Evolutionary conservation across 495 filamentous ascomycete genomes (phyloP).

Genomic region (Aspergillus olivimuriae): DNA sequence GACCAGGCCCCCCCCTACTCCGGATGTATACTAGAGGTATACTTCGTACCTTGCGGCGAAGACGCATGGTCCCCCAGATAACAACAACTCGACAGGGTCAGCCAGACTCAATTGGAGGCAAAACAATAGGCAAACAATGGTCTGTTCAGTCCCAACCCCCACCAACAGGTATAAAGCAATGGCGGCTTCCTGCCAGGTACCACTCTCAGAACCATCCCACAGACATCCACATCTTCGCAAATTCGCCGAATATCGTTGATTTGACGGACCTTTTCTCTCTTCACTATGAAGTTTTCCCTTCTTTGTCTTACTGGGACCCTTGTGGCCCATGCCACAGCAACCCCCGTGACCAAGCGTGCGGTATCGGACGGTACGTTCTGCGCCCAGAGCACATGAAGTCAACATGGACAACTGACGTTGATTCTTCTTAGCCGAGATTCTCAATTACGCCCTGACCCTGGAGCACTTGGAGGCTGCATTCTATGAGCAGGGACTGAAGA

Average conservation of each 20-base stretch:
- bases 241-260: too few relatives aligned
- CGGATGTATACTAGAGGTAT: not conserved
- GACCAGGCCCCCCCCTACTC: not conserved
- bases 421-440: conserved; percentile 16
- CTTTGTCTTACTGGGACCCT: not conserved
- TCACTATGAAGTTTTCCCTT: not conserved
- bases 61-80: too few relatives aligned
- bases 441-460: conserved; percentile 28
- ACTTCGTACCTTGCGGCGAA: not conserved
- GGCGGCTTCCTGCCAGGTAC: too few relatives aligned
- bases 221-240: too few relatives aligned
- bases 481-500: conserved; percentile 47
- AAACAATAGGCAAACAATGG: too few relatives aligned
- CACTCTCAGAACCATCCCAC: too few relatives aligned
- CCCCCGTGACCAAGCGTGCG: not conserved
- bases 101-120: too few relatives aligned
- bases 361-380: conserved; percentile 3
- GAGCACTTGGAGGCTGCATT: conserved; percentile 39
- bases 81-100: not conserved
- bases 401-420: not conserved
- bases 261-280: not conserved
- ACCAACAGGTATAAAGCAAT: too few relatives aligned
- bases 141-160: too few relatives aligned
- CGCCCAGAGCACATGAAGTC: not conserved
- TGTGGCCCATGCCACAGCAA: not conserved